These are phyloP conservation scores for Hansenula anomala DNA, from an alignment of 1,139 yeast species.

Conservation along the genomic window DNA sequence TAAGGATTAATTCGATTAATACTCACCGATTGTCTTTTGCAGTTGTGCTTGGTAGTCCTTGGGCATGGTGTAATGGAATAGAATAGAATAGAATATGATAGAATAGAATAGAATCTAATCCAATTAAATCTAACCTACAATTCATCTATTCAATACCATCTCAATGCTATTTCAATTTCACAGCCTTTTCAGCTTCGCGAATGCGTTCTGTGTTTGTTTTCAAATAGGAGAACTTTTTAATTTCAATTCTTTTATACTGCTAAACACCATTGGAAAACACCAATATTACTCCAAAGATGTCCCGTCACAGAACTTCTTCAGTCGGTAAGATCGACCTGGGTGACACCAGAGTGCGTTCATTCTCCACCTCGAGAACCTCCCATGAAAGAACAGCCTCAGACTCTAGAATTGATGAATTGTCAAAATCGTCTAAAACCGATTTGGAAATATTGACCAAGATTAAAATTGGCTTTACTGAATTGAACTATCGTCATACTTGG, in stretches of 20 bases:
- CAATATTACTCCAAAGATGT: background rate
- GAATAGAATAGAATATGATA: too few species aligned
- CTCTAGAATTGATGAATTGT: conserved; percentile 25
- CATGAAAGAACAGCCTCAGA: conserved; percentile 26
- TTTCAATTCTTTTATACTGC: too few species aligned
- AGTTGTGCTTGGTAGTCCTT: background rate
- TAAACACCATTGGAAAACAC: too few species aligned
- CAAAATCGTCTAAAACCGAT: conserved; percentile 27
- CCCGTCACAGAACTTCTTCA: conserved; percentile 39
- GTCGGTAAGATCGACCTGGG: conserved; percentile 56
- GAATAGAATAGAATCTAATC: too few species aligned
- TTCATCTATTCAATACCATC: too few species aligned
- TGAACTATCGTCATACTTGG: conserved; percentile 76
- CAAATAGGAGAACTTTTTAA: too few species aligned
- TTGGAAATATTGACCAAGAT: conserved; percentile 38
- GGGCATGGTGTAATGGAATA: too few species aligned
- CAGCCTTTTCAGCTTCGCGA: too few species aligned
- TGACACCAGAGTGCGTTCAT: conserved; percentile 47
- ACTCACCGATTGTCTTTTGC: conserved; percentile 2
- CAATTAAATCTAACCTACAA: too few species aligned
- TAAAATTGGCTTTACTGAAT: conserved; percentile 52
- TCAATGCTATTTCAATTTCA: too few species aligned
- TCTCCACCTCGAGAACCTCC: conserved; percentile 30
- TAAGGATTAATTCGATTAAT: too few species aligned
- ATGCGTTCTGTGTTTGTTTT: too few species aligned